Base-by-base conservation (phyloP, 306 rosid species). In the Glycine tomentella region DNA sequence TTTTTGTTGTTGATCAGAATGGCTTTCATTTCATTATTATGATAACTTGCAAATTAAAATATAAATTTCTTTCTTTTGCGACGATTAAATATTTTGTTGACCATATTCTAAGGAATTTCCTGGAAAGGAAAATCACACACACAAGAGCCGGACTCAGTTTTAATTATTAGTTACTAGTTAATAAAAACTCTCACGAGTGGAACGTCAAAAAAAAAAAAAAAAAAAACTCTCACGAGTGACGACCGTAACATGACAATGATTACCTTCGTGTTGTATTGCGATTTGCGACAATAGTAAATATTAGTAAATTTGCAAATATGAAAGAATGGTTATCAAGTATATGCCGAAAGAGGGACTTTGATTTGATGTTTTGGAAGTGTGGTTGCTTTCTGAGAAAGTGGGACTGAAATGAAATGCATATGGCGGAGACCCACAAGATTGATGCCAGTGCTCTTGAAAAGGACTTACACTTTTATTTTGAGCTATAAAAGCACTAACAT, bases 391-490 rank as follows among this genome's bases (percentile, higher is more conserved):
- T 34, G 38, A 55, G 69, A 44, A 36, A 69, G 69, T 79, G 12
- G 53, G 20, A 40, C 11, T 17, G 20, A 45, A 79, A n/a, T n/a
- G n/a, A n/a, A n/a, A 51, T 34, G 66, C 75, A 67, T 17, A 20
- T 65, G 74, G 74, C 50, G 9, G 63, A 50, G 62, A 36, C 3
- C 38, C 67, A 25, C 53, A 56, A 17, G 58, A 78, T 40, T 6
- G 48, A 56, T 78, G 76, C 16, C n/a, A n/a, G 31, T 78, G 53
- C 74, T 52, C 14, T 25, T 78, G 76, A 68, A 79, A 79, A 56
- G 6, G 38, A 79, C 69, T 17, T n/a, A n/a, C n/a, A n/a, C n/a
- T n/a, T n/a, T n/a, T n/a, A n/a, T n/a, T n/a, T n/a, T 62, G 50
- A 49, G 72, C 38, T 34, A 34, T 34, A 34, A n/a, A n/a, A 34